Evolutionary conservation across 805 yeast genomes (phyloP).

Genomic region (Candida sanyiensis): DNA sequence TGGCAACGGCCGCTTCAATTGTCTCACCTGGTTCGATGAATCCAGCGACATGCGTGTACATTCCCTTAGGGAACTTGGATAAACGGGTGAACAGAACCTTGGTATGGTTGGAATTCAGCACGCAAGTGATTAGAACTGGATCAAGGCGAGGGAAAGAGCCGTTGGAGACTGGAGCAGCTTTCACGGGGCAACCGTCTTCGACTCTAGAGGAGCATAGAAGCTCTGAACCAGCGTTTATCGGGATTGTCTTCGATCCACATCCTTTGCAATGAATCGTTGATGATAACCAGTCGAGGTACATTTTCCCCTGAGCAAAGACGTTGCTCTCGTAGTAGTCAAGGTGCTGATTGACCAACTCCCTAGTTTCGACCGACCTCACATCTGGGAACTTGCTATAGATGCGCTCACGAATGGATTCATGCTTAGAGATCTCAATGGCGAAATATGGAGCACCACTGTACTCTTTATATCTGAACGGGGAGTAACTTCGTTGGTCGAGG

Average conservation of each 20-base stretch:
- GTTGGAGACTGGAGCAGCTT: constrained; percentile 48
- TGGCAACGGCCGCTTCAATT: constrained; percentile 75
- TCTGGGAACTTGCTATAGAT: constrained; percentile 3
- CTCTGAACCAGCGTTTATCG: constrained; percentile 66
- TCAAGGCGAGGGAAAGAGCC: constrained; percentile 94
- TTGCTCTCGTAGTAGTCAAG: constrained; percentile 46
- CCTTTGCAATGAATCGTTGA: constrained; percentile 79
- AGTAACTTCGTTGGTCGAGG: constrained; percentile 31
- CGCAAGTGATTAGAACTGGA: constrained; percentile 78
- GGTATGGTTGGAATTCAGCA: constrained; percentile 54
- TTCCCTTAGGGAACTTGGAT: constrained; percentile 43
- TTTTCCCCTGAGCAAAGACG: constrained; percentile 72
- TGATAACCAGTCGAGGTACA: constrained; percentile 78
- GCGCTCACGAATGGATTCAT: constrained; percentile 15
- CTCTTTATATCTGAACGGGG: constrained; percentile 39
- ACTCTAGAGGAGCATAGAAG: constrained; percentile 35
- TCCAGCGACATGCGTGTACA: constrained; percentile 90
- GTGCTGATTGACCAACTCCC: constrained; percentile 21
- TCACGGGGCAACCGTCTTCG: constrained; percentile 19
- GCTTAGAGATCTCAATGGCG: constrained; percentile 50
- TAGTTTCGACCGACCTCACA: constrained; percentile 13
- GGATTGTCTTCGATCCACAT: constrained; percentile 63
- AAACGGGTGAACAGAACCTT: constrained; percentile 66
- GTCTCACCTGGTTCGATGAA: constrained; percentile 95
- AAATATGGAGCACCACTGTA: constrained; percentile 60